Percentiles rank a stretch among this genome's conserved stretches.
Conservation (phyloP, 2,329 filamentous ascomycete species). For the Fusarium falciforme region DNA sequence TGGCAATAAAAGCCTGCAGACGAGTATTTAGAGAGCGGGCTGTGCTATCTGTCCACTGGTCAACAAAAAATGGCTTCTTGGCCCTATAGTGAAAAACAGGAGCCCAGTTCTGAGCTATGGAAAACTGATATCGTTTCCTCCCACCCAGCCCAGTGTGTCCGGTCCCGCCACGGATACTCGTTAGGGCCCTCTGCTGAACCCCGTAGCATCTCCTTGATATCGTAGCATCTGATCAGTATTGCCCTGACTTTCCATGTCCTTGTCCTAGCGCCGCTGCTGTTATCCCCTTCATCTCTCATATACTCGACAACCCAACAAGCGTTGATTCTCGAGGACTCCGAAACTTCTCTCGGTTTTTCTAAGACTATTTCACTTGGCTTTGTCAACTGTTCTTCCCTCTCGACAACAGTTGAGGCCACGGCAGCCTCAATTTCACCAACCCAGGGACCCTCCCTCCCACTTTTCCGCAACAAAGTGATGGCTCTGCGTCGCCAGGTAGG, state of each 20-base stretch:
- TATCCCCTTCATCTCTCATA: background rate
- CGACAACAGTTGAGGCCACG: background rate
- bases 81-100: too few species aligned
- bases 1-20: too few species aligned
- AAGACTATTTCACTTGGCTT: background rate
- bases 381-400: background rate
- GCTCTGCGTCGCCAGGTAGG: background rate
- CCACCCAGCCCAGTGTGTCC: background rate
- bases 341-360: background rate
- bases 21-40: too few species aligned
- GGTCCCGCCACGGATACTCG: background rate
- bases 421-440: background rate
- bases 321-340: background rate
- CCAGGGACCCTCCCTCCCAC: background rate
- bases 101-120: too few species aligned
- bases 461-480: background rate
- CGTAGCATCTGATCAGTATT: background rate
- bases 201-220: background rate
- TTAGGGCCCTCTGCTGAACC: background rate
- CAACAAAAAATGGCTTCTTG: too few species aligned
- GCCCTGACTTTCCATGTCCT: background rate
- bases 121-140: too few species aligned
- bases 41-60: too few species aligned
- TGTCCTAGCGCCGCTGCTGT: background rate
- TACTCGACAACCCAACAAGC: background rate